Conservation (phyloP, 148 eudicot genomes). For the Talinum fruticosum region DNA sequence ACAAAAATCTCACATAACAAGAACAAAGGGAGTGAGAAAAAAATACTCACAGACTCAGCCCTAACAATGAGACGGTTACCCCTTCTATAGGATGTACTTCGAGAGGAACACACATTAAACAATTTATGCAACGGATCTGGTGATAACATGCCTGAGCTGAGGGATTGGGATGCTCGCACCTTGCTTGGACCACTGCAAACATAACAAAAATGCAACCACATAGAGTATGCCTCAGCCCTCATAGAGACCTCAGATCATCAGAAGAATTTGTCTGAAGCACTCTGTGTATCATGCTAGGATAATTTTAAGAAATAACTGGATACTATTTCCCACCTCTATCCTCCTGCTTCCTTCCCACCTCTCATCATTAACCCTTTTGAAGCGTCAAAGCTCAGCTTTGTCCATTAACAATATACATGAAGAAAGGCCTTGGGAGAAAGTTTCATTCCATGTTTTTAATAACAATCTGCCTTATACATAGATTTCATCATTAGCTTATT, state of each 20-base stretch:
- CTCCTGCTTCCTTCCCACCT: neutral
- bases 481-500: neutral
- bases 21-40: neutral
- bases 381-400: neutral
- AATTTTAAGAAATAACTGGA: too few relatives aligned
- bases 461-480: neutral
- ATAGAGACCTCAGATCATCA: neutral
- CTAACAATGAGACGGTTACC: slow-evolving; percentile 70
- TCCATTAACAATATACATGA: too few relatives aligned
- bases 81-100: slow-evolving; percentile 37
- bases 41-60: slow-evolving; percentile 68
- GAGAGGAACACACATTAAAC: slow-evolving; percentile 40
- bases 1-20: neutral
- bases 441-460: neutral
- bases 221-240: neutral
- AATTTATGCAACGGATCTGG: slow-evolving; percentile 42
- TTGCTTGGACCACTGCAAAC: slow-evolving; percentile 56
- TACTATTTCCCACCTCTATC: neutral
- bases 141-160: slow-evolving; percentile 53
- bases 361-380: neutral
- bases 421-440: neutral
- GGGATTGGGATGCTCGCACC: slow-evolving; percentile 50
- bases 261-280: neutral
- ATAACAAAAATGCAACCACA: slow-evolving; percentile 14
- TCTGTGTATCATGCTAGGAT: neutral